Percentiles rank a stretch among this genome's conserved stretches.
Evolutionary conservation across 148 eudicot species (phyloP).

Genomic region (Pharnaceum exiguum): DNA sequence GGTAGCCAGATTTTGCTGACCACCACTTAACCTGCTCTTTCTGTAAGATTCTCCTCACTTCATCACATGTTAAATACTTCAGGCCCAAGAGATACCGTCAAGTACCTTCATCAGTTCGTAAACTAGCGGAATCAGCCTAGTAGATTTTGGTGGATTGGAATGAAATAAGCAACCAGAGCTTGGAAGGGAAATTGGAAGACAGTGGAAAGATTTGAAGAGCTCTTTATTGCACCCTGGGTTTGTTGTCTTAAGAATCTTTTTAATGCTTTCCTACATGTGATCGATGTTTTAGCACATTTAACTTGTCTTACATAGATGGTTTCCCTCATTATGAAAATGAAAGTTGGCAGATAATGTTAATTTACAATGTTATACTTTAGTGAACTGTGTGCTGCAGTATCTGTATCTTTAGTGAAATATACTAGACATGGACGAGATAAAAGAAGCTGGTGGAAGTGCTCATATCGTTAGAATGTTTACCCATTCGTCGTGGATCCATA

Average conservation of each 20-base stretch:
- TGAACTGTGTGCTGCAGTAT: too few relatives aligned
- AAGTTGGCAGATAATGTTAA: too few relatives aligned
- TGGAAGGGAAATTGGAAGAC: conserved; percentile 49
- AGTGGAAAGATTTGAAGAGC: conserved; percentile 66
- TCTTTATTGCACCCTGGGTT: conserved; percentile 90
- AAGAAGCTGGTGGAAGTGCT: too few relatives aligned
- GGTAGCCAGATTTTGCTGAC: background rate
- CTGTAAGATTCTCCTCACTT: background rate
- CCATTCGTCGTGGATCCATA: too few relatives aligned
- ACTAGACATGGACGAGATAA: too few relatives aligned
- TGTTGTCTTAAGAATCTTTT: background rate
- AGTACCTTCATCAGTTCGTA: conserved; percentile 78
- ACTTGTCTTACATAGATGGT: background rate
- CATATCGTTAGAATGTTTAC: too few relatives aligned
- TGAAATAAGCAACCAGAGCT: conserved; percentile 49
- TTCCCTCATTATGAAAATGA: too few relatives aligned
- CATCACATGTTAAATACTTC: background rate
- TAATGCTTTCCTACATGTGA: background rate
- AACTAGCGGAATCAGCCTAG: conserved; percentile 76
- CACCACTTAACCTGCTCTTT: background rate
- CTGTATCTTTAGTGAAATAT: too few relatives aligned
- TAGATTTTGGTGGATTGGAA: conserved; percentile 84
- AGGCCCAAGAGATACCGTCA: conserved; percentile 57
- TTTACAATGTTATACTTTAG: too few relatives aligned
- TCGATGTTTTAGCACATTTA: background rate